These are phyloP conservation scores for Babesia ovis DNA, from an alignment of 169 alveolate genomes.

Conservation along the genomic window DNA sequence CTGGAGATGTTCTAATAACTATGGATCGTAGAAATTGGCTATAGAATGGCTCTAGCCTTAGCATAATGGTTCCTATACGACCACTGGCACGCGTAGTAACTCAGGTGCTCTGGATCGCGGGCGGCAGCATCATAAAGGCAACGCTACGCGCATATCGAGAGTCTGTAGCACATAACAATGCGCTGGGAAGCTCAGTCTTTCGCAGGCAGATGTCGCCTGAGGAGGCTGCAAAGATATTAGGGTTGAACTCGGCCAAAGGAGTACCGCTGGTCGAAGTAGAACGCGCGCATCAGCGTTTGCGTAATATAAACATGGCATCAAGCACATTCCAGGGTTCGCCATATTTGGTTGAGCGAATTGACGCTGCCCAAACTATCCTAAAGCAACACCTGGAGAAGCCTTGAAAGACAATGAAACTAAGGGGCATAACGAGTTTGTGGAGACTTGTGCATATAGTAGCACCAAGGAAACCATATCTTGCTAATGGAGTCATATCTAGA, in stretches of 20 bases:
- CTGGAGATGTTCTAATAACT: not conserved
- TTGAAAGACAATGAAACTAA: not conserved
- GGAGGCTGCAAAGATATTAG: conserved; percentile 69
- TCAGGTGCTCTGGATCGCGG: conserved; percentile 61
- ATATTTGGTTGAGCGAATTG: conserved; percentile 60
- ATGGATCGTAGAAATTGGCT: not conserved
- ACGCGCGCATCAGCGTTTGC: conserved; percentile 54
- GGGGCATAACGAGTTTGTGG: conserved; percentile 3
- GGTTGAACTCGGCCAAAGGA: conserved; percentile 17
- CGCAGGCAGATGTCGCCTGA: conserved; percentile 56
- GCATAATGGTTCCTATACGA: conserved; percentile 57
- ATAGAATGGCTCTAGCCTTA: conserved; percentile 5
- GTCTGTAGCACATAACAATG: conserved; percentile 26
- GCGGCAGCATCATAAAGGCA: conserved; percentile 67
- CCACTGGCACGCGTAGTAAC: conserved; percentile 67
- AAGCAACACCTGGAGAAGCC: conserved; percentile 23
- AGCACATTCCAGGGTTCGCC: conserved; percentile 62
- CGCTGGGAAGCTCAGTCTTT: conserved; percentile 2
- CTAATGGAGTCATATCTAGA: conserved; percentile 14
- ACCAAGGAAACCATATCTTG: conserved; percentile 19
- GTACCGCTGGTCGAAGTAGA: conserved; percentile 28
- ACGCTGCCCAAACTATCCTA: conserved; percentile 52
- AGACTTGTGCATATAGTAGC: conserved; percentile 13
- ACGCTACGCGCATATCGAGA: conserved; percentile 48
- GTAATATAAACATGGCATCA: conserved; percentile 52